Percentiles rank a stretch among this genome's conserved stretches.
These are phyloP conservation scores for Peniophora sp. DNA, from an alignment of 1,284 basidiomycete species.

Conservation along the genomic window DNA sequence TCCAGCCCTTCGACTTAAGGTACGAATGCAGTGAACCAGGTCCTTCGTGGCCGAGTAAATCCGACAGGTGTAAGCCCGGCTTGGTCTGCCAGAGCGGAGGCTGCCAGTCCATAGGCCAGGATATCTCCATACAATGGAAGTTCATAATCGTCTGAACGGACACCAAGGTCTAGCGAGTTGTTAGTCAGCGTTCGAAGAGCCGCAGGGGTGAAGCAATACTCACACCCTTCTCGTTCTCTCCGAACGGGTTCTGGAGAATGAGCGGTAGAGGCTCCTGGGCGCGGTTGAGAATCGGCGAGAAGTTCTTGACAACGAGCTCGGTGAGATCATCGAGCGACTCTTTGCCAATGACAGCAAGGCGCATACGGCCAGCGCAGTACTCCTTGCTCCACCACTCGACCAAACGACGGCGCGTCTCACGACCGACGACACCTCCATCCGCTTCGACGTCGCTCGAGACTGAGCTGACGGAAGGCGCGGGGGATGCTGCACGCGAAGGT, in stretches of 20 bases:
- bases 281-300: constrained; percentile 73
- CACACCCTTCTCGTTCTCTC: constrained; percentile 67
- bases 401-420: constrained; percentile 85
- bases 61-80: constrained; percentile 76
- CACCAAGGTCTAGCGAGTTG: constrained; percentile 58
- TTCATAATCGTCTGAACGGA: constrained; percentile 89
- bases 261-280: constrained; percentile 55
- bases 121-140: constrained; percentile 81
- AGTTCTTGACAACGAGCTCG: constrained; percentile 62
- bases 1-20: constrained; percentile 90
- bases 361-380: constrained; percentile 95
- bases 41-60: constrained; percentile 95
- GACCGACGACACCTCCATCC: constrained; percentile 70
- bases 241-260: constrained; percentile 75
- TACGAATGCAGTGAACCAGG: constrained; percentile 89
- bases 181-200: constrained; percentile 3
- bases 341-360: constrained; percentile 84
- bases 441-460: constrained; percentile 49
- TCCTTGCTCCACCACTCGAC: constrained; percentile 94
- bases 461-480: constrained; percentile 50
- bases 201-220: constrained; percentile 24
- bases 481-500: constrained; percentile 53
- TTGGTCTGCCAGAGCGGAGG: constrained; percentile 74
- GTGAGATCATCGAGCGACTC: constrained; percentile 80
- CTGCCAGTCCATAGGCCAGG: constrained; percentile 85